Base-by-base conservation (phyloP, 495 filamentous ascomycete species). In the Podospora conica region DNA sequence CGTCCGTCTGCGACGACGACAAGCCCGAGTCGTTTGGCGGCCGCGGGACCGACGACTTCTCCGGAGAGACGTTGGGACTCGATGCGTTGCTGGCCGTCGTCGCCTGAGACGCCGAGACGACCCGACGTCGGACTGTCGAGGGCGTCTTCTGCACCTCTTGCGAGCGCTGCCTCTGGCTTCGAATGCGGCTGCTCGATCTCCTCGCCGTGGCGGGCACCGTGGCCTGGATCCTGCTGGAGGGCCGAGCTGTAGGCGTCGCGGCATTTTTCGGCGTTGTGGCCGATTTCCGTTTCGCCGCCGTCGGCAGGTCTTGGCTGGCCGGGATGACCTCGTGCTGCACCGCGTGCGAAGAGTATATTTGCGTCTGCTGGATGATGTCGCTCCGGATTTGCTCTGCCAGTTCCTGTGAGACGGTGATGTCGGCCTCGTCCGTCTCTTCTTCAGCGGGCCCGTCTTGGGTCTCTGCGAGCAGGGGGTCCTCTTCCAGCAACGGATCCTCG, bases 351-450 rank as follows among this genome's bases (percentile, higher is more conserved):
- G 56, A 60, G 3, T 55, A 23, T 3, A 69, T 40, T 54, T 81
- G 80, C 18, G 82, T 81, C 20, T 75, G 81, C 61, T 79, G 76
- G 25, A 74, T 67, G 9, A 78, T 78, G 10, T 80, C 81, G 63
- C 75, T 79, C 31, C 75, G 71, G 23, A 84, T 66, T 65, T 84
- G 83, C 31, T 76, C 77, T 20, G 74, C 75, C 10, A 81, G 69
- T 61, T 85, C 79, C 65, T 84, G 80, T 1, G 81, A 83, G 20
- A 76, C 70, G 0, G 76, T 77, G 22, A 66, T 58, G 6, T 65
- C 65, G 23, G 60, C 55, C 78, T 68, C 67, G 21, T 63, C 59
- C 3, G 33, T 53, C 0, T 55, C 59, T 22, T 48, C 66, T 18
- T 58, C 15, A 7, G 23, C 20, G 56, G 3, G 3, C 23, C 57